Conservation (phyloP, 1,139 yeast species). For the Blastobotrys persicus region DNA sequence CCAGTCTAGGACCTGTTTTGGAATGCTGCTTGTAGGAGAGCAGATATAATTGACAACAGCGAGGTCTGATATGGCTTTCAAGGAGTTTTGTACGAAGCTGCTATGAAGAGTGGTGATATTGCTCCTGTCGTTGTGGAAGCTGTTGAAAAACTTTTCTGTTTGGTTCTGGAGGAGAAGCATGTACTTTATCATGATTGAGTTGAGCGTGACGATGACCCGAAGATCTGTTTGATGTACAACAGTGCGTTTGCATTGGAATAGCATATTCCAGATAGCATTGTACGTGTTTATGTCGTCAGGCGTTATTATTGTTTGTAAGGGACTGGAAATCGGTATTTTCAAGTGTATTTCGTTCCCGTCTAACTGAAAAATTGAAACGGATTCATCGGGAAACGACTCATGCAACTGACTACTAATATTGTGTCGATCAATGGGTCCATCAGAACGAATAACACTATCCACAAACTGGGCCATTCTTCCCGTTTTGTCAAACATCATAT, state of each 20-base stretch:
- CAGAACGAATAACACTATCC: conserved; percentile 2
- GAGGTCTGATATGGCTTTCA: neutral
- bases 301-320: conserved; percentile 3
- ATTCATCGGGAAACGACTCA: conserved; percentile 8
- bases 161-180: neutral
- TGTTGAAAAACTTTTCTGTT: neutral
- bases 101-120: neutral
- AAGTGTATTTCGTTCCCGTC: neutral
- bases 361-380: neutral
- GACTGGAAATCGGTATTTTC: neutral
- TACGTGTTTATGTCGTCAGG: conserved; percentile 2
- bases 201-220: neutral
- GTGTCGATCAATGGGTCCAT: conserved; percentile 14
- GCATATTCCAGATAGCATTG: conserved; percentile 2
- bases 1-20: neutral
- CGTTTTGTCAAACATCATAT: conserved; percentile 20
- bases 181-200: conserved; percentile 3
- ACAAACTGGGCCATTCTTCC: conserved; percentile 16
- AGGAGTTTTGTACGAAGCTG: neutral
- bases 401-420: conserved; percentile 15
- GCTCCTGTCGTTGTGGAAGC: neutral
- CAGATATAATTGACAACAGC: neutral
- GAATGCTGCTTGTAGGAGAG: neutral
- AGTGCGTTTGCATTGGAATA: neutral
- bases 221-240: neutral